Conservation (phyloP, 2,329 filamentous ascomycete genomes). For the Nemania abortiva region DNA sequence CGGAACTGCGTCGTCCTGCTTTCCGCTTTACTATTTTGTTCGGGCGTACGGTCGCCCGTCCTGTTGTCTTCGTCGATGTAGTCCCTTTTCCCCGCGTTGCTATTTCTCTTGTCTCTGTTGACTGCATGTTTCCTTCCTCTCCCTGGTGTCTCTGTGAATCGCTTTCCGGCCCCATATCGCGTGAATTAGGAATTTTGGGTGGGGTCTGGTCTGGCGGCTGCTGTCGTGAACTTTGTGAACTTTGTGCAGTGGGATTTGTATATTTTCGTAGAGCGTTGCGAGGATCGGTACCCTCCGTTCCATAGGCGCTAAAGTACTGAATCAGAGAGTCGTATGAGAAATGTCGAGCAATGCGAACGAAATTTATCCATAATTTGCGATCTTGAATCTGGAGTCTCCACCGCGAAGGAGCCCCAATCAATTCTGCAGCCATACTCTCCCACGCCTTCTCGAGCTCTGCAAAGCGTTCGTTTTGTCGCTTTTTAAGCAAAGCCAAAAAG, state of each 20-base stretch:
- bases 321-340: constrained; percentile 25
- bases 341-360: constrained; percentile 16
- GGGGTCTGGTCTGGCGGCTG: neutral
- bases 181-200: neutral
- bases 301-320: constrained; percentile 17
- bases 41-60: neutral
- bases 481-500: constrained; percentile 1
- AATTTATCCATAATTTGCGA: neutral
- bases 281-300: neutral
- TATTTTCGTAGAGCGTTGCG: neutral
- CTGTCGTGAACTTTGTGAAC: neutral
- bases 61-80: neutral
- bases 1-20: neutral
- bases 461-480: constrained; percentile 20
- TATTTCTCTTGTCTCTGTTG: neutral
- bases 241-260: neutral
- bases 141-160: neutral
- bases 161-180: neutral
- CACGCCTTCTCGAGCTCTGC: constrained; percentile 1
- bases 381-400: neutral
- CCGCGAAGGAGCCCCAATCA: neutral
- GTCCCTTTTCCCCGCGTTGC: no score
- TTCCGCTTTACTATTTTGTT: constrained; percentile 13
- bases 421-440: neutral
- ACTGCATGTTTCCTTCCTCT: neutral